These are phyloP conservation scores for Boletus sp. DNA, from an alignment of 768 basidiomycete species.

Conservation along the genomic window DNA sequence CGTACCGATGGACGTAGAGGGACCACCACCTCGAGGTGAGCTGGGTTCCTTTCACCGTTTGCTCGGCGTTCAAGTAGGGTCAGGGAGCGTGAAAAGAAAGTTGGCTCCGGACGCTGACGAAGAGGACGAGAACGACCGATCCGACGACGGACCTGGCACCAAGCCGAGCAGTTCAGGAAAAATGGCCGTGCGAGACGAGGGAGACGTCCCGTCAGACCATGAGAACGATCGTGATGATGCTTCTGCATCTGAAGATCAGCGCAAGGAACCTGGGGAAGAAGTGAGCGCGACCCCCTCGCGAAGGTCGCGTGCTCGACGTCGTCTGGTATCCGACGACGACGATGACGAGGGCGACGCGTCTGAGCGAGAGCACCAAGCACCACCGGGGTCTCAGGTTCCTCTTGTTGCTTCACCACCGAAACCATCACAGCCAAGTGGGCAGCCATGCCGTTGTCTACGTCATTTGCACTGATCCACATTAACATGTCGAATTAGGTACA, in stretches of 20 bases:
- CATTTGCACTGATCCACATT: not conserved
- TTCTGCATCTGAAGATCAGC: not conserved
- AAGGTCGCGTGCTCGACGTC: conserved; percentile 6
- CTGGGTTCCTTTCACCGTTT: not conserved
- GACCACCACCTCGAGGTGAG: conserved; percentile 1
- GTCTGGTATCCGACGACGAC: conserved; percentile 1
- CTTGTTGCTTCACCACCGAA: conserved; percentile 4
- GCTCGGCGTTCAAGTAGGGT: too few species aligned
- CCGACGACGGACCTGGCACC: not conserved
- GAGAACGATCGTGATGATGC: not conserved
- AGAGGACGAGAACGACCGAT: not conserved
- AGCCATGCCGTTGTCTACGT: not conserved
- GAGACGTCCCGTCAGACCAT: conserved; percentile 2
- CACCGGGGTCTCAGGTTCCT: not conserved
- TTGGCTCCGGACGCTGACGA: not conserved
- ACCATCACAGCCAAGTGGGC: not conserved
- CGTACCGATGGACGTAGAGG: not conserved
- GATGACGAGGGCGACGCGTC: conserved; percentile 5
- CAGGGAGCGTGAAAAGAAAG: not conserved
- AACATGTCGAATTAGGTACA: not conserved
- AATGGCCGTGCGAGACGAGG: not conserved
- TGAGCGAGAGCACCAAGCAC: not conserved
- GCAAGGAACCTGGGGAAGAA: conserved; percentile 10
- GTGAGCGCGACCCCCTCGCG: not conserved
- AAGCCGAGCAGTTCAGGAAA: not conserved